Evolutionary conservation across 192 early-diverging fungal genomes (phyloP).

Genomic region (Coemansia sp.): DNA sequence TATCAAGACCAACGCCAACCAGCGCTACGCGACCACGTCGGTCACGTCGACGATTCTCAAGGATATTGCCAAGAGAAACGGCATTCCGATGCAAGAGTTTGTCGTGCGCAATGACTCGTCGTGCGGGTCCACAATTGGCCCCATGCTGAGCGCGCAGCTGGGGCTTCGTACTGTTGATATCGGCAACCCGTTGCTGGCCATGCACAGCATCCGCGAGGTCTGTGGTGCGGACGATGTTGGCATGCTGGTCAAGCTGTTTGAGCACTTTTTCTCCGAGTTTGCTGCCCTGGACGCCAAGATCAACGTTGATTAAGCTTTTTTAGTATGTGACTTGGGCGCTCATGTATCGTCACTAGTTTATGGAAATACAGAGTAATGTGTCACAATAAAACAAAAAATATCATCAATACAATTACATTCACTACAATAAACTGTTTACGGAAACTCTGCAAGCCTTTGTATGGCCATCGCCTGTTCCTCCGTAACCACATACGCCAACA

Average conservation of each 20-base stretch:
- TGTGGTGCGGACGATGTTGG: constrained; percentile 87
- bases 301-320: constrained; percentile 37
- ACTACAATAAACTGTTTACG: background rate
- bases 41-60: constrained; percentile 71
- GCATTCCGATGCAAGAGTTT: constrained; percentile 86
- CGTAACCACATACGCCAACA: constrained; percentile 49
- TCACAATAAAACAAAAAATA: background rate
- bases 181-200: constrained; percentile 92
- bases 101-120: constrained; percentile 91
- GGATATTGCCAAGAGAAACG: constrained; percentile 73
- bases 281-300: constrained; percentile 53
- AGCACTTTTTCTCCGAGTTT: constrained; percentile 57
- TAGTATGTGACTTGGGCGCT: too few species aligned
- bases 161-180: constrained; percentile 96
- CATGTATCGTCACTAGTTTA: background rate
- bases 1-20: constrained; percentile 97
- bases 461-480: constrained; percentile 49
- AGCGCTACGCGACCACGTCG: constrained; percentile 80
- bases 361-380: background rate
- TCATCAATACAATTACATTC: background rate
- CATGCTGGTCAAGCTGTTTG: constrained; percentile 81
- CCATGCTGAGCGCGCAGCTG: constrained; percentile 90
- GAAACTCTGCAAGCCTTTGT: constrained; percentile 17
- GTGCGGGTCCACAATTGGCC: constrained; percentile 97
- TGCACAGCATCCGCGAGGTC: constrained; percentile 96